These are phyloP conservation scores for Candida germanica DNA, from an alignment of 805 yeast species.

Conservation along the genomic window DNA sequence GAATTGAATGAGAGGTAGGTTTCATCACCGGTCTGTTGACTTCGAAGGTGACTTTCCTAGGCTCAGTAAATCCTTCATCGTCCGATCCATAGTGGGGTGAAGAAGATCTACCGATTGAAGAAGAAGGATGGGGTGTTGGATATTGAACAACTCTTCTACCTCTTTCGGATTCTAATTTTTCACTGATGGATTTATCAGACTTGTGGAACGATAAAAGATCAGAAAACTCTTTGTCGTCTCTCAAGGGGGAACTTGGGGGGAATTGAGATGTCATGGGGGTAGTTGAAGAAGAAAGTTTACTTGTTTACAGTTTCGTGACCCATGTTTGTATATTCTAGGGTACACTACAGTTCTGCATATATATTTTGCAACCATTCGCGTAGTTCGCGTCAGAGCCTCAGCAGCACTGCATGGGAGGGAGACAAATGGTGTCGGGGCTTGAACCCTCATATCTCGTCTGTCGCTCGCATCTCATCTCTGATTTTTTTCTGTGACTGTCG, in stretches of 20 bases:
- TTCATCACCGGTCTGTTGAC: conserved; percentile 12
- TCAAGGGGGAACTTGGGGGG: conserved; percentile 54
- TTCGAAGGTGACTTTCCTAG: conserved; percentile 13
- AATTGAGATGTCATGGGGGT: conserved; percentile 27
- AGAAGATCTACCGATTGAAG: conserved; percentile 39
- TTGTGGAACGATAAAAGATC: conserved; percentile 14
- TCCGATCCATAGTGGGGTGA: conserved; percentile 25
- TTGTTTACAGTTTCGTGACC: background rate
- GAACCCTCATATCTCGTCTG: too few relatives aligned
- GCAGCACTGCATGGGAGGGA: background rate
- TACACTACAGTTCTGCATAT: background rate
- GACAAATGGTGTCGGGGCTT: too few relatives aligned
- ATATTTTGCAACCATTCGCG: background rate
- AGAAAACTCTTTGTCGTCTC: conserved; percentile 21
- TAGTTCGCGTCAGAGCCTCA: background rate
- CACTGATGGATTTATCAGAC: too few relatives aligned
- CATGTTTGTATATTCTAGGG: background rate
- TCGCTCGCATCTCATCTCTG: too few relatives aligned
- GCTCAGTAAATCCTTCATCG: conserved; percentile 3
- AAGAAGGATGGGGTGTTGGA: conserved; percentile 75
- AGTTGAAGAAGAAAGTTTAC: background rate
- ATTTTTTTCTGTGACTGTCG: conserved; percentile 5
- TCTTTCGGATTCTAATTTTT: too few relatives aligned
- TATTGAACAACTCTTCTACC: conserved; percentile 21
- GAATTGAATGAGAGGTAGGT: conserved; percentile 16